Base-by-base conservation (phyloP, 768 basidiomycete genomes). In the Leucogyrophana mollusca region DNA sequence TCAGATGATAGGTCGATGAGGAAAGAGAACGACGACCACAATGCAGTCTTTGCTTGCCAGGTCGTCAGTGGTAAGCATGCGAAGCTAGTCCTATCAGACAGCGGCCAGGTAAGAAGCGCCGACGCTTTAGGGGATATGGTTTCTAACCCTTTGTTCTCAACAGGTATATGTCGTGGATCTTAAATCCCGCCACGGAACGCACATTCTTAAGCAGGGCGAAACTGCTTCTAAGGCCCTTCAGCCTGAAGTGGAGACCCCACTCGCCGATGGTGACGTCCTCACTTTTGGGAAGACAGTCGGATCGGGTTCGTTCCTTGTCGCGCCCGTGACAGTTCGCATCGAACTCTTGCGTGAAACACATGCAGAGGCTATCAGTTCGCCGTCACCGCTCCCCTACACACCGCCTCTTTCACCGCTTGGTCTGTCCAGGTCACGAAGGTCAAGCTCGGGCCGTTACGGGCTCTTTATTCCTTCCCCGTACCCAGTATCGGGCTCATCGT, bases 41-140 rank as follows among this genome's bases (percentile, higher is more conserved):
- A 73, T 46, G 85, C 80, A 13, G 76, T 81, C 63, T 90, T 90
- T 53, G 68, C 80, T 40, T 90, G 88, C 58, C 83, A 86, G 23
- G 88, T 90, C 37, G 84, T 91, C 52, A 88, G 85, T 61, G 77
- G 88, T 20, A 78, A 70, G 57, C 88, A 91, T 69, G 87, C 88
- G 46, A 87, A 82, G 73, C 81, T 91, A 49, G 73, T 77, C 17
- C 84, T 90, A 62, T 73, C 83, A 4, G 83, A 87, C 56, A 77
- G 73, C 51, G 85, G 87, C 37, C 76, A 78, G 70, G 87, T 89
- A 76, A 53, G 75, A 57, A 48, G 39, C 34, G 30, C n/a, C n/a
- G n/a, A n/a, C 38, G 47, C 40, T 43, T 34, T 40, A 46, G 32
- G 47, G 36, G 56, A 46, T 54, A 33, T 53, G 54, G 40, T 51